Percentiles rank a stretch among this genome's conserved stretches.
Conservation (phyloP, 1,284 basidiomycete genomes). For the Ustilago sp. region DNA sequence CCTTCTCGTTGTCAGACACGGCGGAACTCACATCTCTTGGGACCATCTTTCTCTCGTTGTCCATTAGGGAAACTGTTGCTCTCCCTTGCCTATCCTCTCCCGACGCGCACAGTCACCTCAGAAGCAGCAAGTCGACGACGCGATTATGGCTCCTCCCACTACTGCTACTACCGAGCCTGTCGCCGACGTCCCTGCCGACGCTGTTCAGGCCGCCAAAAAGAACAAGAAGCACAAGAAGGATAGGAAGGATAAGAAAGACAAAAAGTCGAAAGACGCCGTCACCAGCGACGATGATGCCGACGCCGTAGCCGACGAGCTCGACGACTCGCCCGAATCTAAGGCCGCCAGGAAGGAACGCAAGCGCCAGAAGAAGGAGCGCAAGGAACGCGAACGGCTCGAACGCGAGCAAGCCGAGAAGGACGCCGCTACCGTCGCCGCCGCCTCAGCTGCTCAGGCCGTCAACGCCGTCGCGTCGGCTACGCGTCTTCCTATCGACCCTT, state of each 20-base stretch:
- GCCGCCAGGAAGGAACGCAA: slow-evolving; percentile 31
- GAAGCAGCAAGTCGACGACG: slow-evolving; percentile 1
- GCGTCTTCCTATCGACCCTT: slow-evolving; percentile 48
- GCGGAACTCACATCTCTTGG: slow-evolving; percentile 17
- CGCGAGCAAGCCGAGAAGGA: slow-evolving; percentile 53
- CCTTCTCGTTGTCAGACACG: slow-evolving; percentile 8
- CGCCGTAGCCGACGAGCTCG: slow-evolving; percentile 24
- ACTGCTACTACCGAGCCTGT: slow-evolving; percentile 14
- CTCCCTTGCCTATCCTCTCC: background rate
- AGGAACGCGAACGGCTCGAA: slow-evolving; percentile 40
- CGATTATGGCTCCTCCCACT: slow-evolving; percentile 14
- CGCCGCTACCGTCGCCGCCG: slow-evolving; percentile 49
- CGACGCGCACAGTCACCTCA: background rate
- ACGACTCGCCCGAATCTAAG: slow-evolving; percentile 19
- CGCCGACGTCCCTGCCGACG: slow-evolving; percentile 11
- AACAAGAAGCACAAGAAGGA: slow-evolving; percentile 17
- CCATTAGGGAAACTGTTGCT: background rate
- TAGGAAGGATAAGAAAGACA: slow-evolving; percentile 23
- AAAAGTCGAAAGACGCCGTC: slow-evolving; percentile 19
- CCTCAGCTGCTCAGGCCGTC: slow-evolving; percentile 46
- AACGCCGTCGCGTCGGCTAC: slow-evolving; percentile 41
- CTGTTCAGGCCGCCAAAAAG: background rate
- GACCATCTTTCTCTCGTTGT: background rate
- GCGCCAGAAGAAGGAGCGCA: slow-evolving; percentile 52
- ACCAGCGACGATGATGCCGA: slow-evolving; percentile 31